Evolutionary conservation across 345 rosid genomes (phyloP).

Genomic region (Garcia nutans): DNA sequence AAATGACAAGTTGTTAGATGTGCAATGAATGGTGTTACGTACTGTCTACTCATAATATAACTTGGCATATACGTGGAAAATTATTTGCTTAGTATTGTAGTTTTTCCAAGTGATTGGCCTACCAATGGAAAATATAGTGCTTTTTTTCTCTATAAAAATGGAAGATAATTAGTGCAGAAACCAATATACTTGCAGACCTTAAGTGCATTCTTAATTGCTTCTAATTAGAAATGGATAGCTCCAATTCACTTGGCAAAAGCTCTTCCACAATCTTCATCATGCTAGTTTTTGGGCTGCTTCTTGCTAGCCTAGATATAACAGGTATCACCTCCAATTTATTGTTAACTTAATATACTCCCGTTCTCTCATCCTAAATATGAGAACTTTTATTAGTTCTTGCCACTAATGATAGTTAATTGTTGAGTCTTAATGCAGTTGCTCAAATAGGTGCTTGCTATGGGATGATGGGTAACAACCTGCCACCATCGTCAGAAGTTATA

Average conservation of each 20-base stretch:
- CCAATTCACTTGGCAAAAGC: not conserved
- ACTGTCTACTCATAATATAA: too few species aligned
- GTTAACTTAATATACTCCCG: too few species aligned
- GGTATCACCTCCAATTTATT: not conserved
- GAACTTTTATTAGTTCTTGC: too few species aligned
- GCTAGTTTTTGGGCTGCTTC: conserved; percentile 16
- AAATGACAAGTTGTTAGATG: too few species aligned
- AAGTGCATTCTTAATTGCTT: not conserved
- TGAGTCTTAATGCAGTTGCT: conserved; percentile 31
- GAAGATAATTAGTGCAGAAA: not conserved
- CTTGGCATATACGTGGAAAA: not conserved
- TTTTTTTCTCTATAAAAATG: not conserved
- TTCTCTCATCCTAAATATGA: too few species aligned
- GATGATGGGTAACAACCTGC: conserved; percentile 43
- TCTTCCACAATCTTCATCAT: not conserved
- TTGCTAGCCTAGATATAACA: conserved; percentile 18
- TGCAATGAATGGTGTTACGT: too few species aligned
- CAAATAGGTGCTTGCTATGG: conserved; percentile 77
- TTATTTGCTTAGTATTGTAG: not conserved
- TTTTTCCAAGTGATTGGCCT: not conserved
- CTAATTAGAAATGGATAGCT: not conserved
- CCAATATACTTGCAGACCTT: not conserved
- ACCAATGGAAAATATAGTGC: not conserved
- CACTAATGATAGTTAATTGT: not conserved
- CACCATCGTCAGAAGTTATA: conserved; percentile 47